Base-by-base conservation (phyloP, 2,329 filamentous ascomycete species). In the Alternaria brassicae region DNA sequence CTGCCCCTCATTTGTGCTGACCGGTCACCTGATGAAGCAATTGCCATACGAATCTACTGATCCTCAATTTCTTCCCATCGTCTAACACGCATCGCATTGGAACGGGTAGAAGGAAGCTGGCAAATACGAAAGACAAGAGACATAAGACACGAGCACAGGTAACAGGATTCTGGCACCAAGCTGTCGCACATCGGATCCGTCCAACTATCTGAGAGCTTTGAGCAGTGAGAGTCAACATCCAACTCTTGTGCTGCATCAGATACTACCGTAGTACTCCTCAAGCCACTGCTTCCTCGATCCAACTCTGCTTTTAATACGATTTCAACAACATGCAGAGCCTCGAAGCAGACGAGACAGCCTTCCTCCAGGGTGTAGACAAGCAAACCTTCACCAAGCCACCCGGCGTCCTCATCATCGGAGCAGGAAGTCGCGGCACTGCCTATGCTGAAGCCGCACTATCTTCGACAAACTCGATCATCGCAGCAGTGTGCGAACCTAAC, bases 401-500 rank as follows among this genome's bases (percentile, higher is more conserved):
- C 0, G 71, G 69, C 23, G 56, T 80, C 48, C 68, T 79, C 15
- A 57, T 80, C 63, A 77, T 80, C 47, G 78, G 78, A 28, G 78
- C 74, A 12, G 78, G 78, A 19, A 76, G 73, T 27, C 72, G 77
- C 7, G 78, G 78, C 32, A 70, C 68, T 4, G 71, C 76, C 0
- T 80, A 80, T 51, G 76, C 78, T 6, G 17, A 50, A n/a, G 69
- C 72, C 1, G 42, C 69, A 2, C 50, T 57, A 0, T 9, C 55
- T 2, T 61, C 60, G 4, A 76, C 72, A 6, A 76, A 75, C 56
- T 91, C 89, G 6, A 74, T 89, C 30, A 86, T 98, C 60, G 86
- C 85, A 21, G 91, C 91, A 25, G 87, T 99, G 15, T 92, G 91
- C 21, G 95, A 98, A 69, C 92, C 93, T 0, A 82, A 92, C 66